phyloP scores from a whole-genome alignment of 371 early-diverging fungal genomes.

The Lichtheimia ramosa region DNA sequence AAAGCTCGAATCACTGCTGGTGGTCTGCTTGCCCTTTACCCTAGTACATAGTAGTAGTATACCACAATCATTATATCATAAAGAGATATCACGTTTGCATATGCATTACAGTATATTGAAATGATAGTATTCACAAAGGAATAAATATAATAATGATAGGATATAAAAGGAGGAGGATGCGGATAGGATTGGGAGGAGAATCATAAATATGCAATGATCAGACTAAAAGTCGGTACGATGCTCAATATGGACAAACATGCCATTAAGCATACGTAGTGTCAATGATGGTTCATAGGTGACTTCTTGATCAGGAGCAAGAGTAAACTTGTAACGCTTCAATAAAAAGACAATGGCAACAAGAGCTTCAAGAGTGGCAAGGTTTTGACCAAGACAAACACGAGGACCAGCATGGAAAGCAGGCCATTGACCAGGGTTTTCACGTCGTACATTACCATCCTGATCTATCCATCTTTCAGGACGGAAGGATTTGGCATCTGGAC shows the following conservation, averaged over 20 bases:
- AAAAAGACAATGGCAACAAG: conserved; percentile 46
- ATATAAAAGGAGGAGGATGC: no score
- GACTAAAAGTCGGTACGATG: conserved; percentile 9
- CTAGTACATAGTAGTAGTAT: no score
- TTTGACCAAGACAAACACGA: conserved; percentile 35
- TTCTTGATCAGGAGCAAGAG: conserved; percentile 39
- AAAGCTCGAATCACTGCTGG: no score
- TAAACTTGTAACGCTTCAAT: conserved; percentile 46
- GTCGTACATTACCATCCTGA: conserved; percentile 23
- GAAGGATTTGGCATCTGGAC: conserved; percentile 57
- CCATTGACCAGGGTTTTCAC: conserved; percentile 34
- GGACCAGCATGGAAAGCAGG: conserved; percentile 60
- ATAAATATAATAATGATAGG: no score
- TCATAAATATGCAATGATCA: background rate
- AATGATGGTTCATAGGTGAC: conserved; percentile 37
- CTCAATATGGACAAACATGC: conserved; percentile 40
- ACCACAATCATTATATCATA: no score
- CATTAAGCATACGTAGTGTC: conserved; percentile 53
- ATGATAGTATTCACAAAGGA: no score
- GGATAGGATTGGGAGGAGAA: no score
- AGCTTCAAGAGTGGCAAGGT: conserved; percentile 57
- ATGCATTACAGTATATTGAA: no score
- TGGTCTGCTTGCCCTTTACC: no score
- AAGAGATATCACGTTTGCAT: no score
- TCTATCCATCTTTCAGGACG: conserved; percentile 62